Evolutionary conservation across 345 rosid genomes (phyloP), one percentile per base, ranked within the genome.

Genomic region (Syzygium grande): DNA sequence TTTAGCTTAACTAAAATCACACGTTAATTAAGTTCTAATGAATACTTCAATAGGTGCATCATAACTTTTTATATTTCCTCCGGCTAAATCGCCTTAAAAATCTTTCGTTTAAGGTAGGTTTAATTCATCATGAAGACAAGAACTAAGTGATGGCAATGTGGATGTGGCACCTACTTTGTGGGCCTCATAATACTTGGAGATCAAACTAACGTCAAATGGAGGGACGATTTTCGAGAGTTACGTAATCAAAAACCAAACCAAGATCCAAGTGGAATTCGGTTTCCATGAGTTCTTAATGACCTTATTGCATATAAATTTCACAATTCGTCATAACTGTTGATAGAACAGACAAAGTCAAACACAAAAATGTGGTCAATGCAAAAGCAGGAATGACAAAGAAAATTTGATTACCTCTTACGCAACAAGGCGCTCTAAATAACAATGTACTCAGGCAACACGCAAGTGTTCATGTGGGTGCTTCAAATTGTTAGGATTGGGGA

Each of bases 201-300:
- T 92, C 92, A 90, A 87, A 51, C 68, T 59, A 52, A 94, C 84
- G 19, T 90, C 86, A 11, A 91, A 59, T 49, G 94, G 90, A 63
- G 98, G 89, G 88, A 98, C 86, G 84, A 91, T 92, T 92, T 94
- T 92, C 0, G 98, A 93, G 14, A 98, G 92, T 43, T 92, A 91
- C 25, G 95, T 90, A 84, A 98, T 93, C 52, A 98, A 91, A 85
- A 90, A 90, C 52, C 96, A 92, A 91, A 97, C 94, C 19, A 97
- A 92, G 94, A 97, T 94, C 98, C 98, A 97, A 15, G 99, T 98
- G 7, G 96, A 96, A 88, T 90, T 94, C 78, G 95, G 93, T 65
- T 52, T 90, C 87, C 90, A 92, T 85, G 88, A 85, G 52, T 83
- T 84, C 68, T 86, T 29, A 86, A 38, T 17, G 89, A 87, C 16